These are phyloP conservation scores for Fusarium secorum DNA, from an alignment of 2,329 filamentous ascomycete species.

Conservation along the genomic window DNA sequence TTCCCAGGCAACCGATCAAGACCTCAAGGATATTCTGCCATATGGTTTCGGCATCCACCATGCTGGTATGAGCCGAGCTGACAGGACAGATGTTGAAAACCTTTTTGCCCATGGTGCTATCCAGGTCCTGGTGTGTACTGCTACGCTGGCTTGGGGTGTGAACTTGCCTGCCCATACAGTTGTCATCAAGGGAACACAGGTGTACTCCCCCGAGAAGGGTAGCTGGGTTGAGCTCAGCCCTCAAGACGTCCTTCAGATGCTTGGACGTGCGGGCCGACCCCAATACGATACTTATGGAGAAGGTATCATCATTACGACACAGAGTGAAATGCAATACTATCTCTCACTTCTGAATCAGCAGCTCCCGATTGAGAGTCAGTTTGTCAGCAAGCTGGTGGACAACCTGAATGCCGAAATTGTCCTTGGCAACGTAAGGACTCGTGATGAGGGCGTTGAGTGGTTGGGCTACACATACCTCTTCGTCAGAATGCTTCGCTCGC, in stretches of 20 bases:
- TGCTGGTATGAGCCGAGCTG: conserved; percentile 94
- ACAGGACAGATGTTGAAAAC: conserved; percentile 94
- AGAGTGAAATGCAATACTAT: conserved; percentile 95
- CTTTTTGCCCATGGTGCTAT: conserved; percentile 91
- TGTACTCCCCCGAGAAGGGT: conserved; percentile 98
- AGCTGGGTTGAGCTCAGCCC: conserved; percentile 98
- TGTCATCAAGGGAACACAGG: conserved; percentile 97
- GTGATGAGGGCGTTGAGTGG: conserved; percentile 99
- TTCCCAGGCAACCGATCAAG: conserved; percentile 80
- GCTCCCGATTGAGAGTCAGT: conserved; percentile 94
- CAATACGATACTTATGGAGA: conserved; percentile 98
- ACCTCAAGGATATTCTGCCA: conserved; percentile 91
- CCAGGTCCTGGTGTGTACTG: conserved; percentile 95
- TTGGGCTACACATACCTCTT: conserved; percentile 98
- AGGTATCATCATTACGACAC: conserved; percentile 97
- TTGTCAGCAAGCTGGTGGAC: conserved; percentile 91
- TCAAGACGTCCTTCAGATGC: conserved; percentile 98
- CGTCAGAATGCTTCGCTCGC: conserved; percentile 95
- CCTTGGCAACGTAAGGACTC: conserved; percentile 86
- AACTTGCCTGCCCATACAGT: conserved; percentile 97
- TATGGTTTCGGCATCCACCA: conserved; percentile 99
- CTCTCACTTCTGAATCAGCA: conserved; percentile 96
- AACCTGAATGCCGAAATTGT: conserved; percentile 97
- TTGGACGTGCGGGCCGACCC: conserved; percentile 93
- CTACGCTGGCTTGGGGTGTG: conserved; percentile 98